Evolutionary conservation across 1,139 yeast genomes (phyloP).

Genomic region (Saccharomyces hybrid): DNA sequence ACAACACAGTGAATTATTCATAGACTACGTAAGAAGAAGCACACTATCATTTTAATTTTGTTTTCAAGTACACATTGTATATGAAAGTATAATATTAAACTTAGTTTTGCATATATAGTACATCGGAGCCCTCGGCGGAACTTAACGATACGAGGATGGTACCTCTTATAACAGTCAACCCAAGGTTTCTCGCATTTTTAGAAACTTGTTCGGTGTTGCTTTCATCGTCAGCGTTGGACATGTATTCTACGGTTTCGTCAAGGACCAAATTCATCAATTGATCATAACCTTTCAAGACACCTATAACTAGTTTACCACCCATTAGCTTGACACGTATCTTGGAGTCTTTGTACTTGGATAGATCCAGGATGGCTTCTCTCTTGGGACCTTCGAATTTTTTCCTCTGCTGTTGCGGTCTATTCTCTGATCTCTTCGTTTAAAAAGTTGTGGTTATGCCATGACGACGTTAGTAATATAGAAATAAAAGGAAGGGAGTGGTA

Average conservation of each 20-base stretch:
- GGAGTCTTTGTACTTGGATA: constrained; percentile 70
- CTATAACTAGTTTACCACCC: constrained; percentile 81
- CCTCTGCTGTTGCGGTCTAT: constrained; percentile 32
- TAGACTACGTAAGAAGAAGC: too few relatives aligned
- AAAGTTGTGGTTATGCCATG: background rate
- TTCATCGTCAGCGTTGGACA: constrained; percentile 61
- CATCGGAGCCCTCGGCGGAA: constrained; percentile 77
- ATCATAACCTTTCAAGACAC: constrained; percentile 80
- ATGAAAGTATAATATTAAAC: background rate
- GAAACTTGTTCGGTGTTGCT: constrained; percentile 36
- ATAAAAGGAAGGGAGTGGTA: background rate
- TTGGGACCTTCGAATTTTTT: constrained; percentile 65
- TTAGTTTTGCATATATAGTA: constrained; percentile 39
- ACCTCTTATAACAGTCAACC: constrained; percentile 81
- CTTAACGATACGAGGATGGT: constrained; percentile 73
- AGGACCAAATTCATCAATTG: constrained; percentile 89
- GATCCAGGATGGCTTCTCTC: constrained; percentile 82
- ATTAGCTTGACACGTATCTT: constrained; percentile 69
- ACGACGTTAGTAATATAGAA: background rate
- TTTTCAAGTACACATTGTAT: background rate
- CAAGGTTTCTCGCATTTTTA: constrained; percentile 54
- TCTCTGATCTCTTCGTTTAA: background rate
- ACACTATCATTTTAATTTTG: background rate
- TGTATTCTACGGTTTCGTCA: constrained; percentile 69
- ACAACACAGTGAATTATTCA: too few relatives aligned